Conservation (phyloP, 805 yeast genomes). For the Myxozyma monticola region DNA sequence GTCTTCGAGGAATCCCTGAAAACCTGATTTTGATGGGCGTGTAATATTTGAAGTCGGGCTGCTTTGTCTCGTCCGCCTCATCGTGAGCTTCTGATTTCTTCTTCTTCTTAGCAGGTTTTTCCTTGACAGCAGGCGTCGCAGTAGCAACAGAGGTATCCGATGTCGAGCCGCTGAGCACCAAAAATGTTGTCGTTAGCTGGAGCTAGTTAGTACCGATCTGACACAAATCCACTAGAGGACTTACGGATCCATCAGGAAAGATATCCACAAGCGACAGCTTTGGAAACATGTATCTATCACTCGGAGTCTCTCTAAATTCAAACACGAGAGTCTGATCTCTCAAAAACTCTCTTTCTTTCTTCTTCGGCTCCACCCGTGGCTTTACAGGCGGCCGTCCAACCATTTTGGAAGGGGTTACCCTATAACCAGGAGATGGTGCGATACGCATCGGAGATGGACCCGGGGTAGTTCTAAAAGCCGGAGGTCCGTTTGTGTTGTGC, state of each 20-base stretch:
- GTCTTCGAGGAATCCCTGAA: conserved; percentile 63
- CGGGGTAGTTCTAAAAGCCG: neutral
- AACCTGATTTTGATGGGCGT: conserved; percentile 69
- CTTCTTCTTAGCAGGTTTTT: conserved; percentile 32
- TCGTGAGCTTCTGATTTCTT: conserved; percentile 25
- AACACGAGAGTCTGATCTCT: conserved; percentile 58
- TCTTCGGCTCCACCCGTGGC: conserved; percentile 6
- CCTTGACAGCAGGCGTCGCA: neutral
- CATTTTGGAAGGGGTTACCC: too few species aligned
- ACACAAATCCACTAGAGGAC: too few species aligned
- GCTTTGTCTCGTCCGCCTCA: neutral
- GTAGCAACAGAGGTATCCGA: neutral
- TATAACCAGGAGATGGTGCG: neutral
- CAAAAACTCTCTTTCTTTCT: conserved; percentile 23
- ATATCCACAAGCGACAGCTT: conserved; percentile 73
- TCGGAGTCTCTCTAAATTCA: conserved; percentile 70
- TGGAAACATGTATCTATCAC: conserved; percentile 73
- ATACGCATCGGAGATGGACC: neutral
- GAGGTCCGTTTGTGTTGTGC: conserved; percentile 3
- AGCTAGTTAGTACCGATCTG: too few species aligned
- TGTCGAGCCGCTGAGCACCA: neutral
- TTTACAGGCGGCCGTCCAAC: neutral
- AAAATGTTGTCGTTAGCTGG: too few species aligned
- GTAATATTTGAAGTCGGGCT: conserved; percentile 15
- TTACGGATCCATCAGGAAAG: conserved; percentile 30